A percentile compares a stretch with the other conserved stretches of the same genome.
These are phyloP conservation scores for Fagopyrum homotropicum DNA, from an alignment of 148 eudicot species.

Conservation along the genomic window DNA sequence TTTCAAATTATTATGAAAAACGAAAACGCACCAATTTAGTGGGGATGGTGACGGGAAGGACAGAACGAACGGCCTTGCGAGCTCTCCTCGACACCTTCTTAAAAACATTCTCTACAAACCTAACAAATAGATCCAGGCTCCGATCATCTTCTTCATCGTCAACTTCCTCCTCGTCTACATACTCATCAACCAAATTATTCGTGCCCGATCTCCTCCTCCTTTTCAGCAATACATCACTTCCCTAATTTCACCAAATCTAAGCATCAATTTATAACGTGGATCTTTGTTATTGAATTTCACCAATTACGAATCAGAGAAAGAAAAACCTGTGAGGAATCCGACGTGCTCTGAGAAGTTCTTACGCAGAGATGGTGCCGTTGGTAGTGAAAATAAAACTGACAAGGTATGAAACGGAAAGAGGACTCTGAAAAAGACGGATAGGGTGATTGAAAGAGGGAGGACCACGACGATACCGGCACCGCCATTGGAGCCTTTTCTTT, in stretches of 20 bases:
- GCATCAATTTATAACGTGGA: not conserved
- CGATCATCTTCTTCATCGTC: constrained; percentile 82
- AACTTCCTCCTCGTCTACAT: constrained; percentile 50
- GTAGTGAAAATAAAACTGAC: not conserved
- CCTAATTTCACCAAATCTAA: constrained; percentile 21
- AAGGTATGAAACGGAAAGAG: not conserved
- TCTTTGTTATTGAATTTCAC: not conserved
- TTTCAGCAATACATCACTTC: constrained; percentile 29
- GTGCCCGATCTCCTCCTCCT: constrained; percentile 39
- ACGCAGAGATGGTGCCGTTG: not conserved
- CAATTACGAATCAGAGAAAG: not conserved
- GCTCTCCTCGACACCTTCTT: constrained; percentile 71
- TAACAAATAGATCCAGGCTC: constrained; percentile 77
- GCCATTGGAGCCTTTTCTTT: not conserved
- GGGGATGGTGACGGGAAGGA: constrained; percentile 66
- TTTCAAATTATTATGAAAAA: not conserved
- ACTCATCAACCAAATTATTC: constrained; percentile 27
- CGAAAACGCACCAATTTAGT: constrained; percentile 55
- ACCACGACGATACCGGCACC: not conserved
- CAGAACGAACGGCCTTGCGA: constrained; percentile 77
- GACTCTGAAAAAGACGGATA: not conserved
- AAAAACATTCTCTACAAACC: constrained; percentile 73
- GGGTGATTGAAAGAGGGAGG: not conserved
- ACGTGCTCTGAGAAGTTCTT: not conserved
- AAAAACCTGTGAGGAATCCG: not conserved